Evolutionary conservation across 2,329 filamentous ascomycete genomes (phyloP), one percentile per base, ranked within the genome.

Genomic region (Penicillium thymicola): DNA sequence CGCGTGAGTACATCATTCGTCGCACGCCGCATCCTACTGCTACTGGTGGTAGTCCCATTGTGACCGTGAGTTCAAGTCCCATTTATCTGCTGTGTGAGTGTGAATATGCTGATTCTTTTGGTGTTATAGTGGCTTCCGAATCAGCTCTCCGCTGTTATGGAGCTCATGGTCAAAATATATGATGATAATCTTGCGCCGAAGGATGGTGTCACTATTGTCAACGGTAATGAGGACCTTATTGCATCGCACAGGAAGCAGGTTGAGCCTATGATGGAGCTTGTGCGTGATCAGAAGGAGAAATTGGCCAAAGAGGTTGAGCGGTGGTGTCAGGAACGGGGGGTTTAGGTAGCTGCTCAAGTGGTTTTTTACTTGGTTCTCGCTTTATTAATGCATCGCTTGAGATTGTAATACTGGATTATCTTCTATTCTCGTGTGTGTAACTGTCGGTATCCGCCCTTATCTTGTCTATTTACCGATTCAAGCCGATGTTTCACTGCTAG

Each of bases 31-130:
- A 80, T 59, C 77, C 78, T 3, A 79, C 77, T 57, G 78, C 78
- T 28, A 80, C 78, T 0, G 78, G 78, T 37, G 78, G 78, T 10
- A 79, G 76, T 60, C 78, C 78, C 0, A 79, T 80, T 54, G 75
- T 80, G 18, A 78, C 76, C 23, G 75, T 77, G 67, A 56, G 73
- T 67, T 28, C n/a, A 38, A 32, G 9, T 27, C 5, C 27, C 25
- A 23, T 25, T 13, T 25, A 46, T 34, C 2, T 36, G 3, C 2
- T 8, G 41, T 2, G 11, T 21, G 8, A 9, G 40, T 7, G 2
- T 32, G 8, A 27, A 18, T 18, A 1, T 51, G 4, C 48, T 51
- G 4, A 52, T 36, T 11, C 3, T 16, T n/a, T 3, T n/a, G 14
- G 30, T 2, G 3, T 25, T 46, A 0, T 34, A 77, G 70, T 79